Base-by-base conservation (phyloP, 2,329 filamentous ascomycete species). In the Cladosporium colombiae region DNA sequence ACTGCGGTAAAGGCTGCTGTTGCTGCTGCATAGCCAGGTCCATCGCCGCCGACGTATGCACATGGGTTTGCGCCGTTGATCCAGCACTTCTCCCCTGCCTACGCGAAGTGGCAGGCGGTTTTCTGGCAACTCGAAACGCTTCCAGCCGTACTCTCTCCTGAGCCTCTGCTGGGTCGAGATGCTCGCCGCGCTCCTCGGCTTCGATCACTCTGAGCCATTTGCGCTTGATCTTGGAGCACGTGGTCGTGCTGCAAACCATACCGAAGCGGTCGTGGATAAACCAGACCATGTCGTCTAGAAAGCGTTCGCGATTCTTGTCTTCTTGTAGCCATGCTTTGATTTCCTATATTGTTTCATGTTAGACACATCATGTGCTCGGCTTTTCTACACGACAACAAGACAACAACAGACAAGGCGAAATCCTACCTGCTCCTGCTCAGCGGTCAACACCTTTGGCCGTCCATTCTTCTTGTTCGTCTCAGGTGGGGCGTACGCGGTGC, bases 401-500 rank as follows among this genome's bases (percentile, higher is more conserved):
- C 27, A 21, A 29, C 52, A 33, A n/a, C 8, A 21, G 11, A 13
- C 40, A 46, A 13, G n/a, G 18, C 10, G 13, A 13, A 46, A 31
- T 64, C 74, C 40, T 69, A 76, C 74, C 60, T 74, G 61, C 57
- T 75, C 74, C 64, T 75, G 74, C 63, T 75, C 73, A 4, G 71
- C 70, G 14, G 69, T 74, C 61, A 76, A 64, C 25, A 75, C 73
- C 64, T 74, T 75, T 21, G 73, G 74, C 25, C 74, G 60, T 7
- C 74, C 74, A 68, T 75, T 75, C 69, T 75, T 75, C 70, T 75
- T 76, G 61, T 74, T 75, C 66, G 74, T 59, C 69, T 74, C 74
- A 7, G 67, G 55, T 11, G 74, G 74, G 68, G 74, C 74, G 58
- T 75, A 75, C 23, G 74, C 73, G 18, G 74, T 74, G 37, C 74